Percentiles rank a stretch among this genome's conserved stretches.
phyloP scores from a whole-genome alignment of 1,139 yeast genomes.

The Tardiomyces depauwii region DNA sequence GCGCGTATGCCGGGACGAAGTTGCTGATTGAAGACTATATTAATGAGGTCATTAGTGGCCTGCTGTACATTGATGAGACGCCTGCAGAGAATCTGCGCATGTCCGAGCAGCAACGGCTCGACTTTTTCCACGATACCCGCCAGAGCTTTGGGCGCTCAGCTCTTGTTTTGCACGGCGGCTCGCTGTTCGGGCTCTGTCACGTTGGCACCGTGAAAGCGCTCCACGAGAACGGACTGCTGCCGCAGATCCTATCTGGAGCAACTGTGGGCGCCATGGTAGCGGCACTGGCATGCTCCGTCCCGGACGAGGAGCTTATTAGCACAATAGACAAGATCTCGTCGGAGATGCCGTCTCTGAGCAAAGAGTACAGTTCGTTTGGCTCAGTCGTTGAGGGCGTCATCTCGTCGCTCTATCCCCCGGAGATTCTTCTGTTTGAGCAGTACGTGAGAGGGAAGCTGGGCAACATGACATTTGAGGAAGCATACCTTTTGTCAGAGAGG shows the following conservation, averaged over 20 bases:
- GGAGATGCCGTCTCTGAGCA: slow-evolving; percentile 34
- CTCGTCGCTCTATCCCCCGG: slow-evolving; percentile 74
- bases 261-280: slow-evolving; percentile 94
- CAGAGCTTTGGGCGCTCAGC: slow-evolving; percentile 90
- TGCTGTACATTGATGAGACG: slow-evolving; percentile 36
- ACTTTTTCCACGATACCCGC: slow-evolving; percentile 83
- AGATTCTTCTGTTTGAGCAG: slow-evolving; percentile 63
- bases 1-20: slow-evolving; percentile 83
- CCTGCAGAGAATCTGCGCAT: slow-evolving; percentile 1
- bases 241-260: slow-evolving; percentile 82
- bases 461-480: slow-evolving; percentile 85
- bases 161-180: slow-evolving; percentile 83
- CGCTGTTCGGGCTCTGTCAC: slow-evolving; percentile 87
- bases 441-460: slow-evolving; percentile 73
- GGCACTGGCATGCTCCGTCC: slow-evolving; percentile 63
- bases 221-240: slow-evolving; percentile 60
- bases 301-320: slow-evolving; percentile 38
- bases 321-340: slow-evolving; percentile 30
- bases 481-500: slow-evolving; percentile 67
- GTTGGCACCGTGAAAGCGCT: slow-evolving; percentile 83
- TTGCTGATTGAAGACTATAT: slow-evolving; percentile 78
- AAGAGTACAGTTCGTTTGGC: slow-evolving; percentile 17
- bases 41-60: slow-evolving; percentile 59
- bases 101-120: slow-evolving; percentile 32
- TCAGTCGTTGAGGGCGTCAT: slow-evolving; percentile 24